A percentile compares a stretch with the other conserved stretches of the same genome.
Conservation (phyloP, 352 stramenopile genomes). For the Salisapilia sapeloensis region DNA sequence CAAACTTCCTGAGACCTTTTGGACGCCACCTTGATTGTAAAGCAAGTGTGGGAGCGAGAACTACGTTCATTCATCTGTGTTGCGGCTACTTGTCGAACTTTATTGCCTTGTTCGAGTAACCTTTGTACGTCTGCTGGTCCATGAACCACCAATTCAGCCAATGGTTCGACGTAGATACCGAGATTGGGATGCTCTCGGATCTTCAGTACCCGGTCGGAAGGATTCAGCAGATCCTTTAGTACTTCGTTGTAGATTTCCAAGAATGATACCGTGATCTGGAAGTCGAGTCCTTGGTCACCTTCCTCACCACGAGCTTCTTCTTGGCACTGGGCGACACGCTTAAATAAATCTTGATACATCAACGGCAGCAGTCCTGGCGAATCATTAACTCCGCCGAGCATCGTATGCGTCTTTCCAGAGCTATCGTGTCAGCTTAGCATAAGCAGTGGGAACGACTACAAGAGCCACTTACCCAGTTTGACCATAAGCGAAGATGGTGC, state of each 20-base stretch:
- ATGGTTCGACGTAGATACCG: constrained; percentile 87
- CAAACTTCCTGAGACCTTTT: constrained; percentile 40
- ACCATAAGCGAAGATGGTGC: constrained; percentile 63
- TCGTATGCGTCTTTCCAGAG: constrained; percentile 79
- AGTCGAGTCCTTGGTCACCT: constrained; percentile 29
- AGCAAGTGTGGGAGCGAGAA: constrained; percentile 81
- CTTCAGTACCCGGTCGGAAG: constrained; percentile 81
- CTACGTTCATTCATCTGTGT: constrained; percentile 88
- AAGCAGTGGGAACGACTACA: constrained; percentile 5
- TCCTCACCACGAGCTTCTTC: constrained; percentile 10
- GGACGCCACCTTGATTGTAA: constrained; percentile 83
- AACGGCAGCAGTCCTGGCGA: constrained; percentile 79
- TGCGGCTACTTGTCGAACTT: constrained; percentile 71
- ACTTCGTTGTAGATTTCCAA: constrained; percentile 93
- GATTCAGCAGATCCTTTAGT: constrained; percentile 88
- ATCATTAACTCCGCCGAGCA: constrained; percentile 62
- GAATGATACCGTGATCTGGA: constrained; percentile 84
- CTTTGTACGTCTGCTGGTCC: constrained; percentile 56
- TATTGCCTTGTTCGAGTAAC: constrained; percentile 80
- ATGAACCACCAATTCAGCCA: constrained; percentile 75
- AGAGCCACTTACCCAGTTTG: constrained; percentile 32
- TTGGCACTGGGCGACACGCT: too few species aligned
- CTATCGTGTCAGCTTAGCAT: constrained; percentile 26
- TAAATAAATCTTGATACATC: constrained; percentile 81
- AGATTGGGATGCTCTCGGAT: constrained; percentile 86